A percentile compares a stretch with the other conserved stretches of the same genome.
Conservation (phyloP, 2,329 filamentous ascomycete species). For the Penicillium expansum region DNA sequence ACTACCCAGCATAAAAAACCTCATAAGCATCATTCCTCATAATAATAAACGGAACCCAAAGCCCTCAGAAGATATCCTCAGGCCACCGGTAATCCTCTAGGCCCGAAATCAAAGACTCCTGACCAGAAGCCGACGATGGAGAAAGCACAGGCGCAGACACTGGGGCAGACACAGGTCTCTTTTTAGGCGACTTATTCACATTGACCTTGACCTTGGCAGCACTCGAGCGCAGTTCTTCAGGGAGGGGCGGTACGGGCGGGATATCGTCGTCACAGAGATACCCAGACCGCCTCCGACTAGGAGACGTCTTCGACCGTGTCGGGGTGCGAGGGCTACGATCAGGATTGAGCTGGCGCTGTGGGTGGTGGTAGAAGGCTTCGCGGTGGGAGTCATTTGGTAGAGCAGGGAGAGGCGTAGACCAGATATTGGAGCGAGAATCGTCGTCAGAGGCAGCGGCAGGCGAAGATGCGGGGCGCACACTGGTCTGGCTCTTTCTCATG, state of each 20-base stretch:
- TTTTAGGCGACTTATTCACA: constrained; percentile 24
- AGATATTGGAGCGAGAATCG: constrained; percentile 2
- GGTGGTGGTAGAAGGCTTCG: constrained; percentile 21
- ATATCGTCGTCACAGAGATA: constrained; percentile 31
- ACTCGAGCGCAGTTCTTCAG: constrained; percentile 32
- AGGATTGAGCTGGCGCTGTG: constrained; percentile 22
- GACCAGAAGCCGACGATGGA: constrained; percentile 3
- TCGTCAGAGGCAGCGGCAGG: neutral
- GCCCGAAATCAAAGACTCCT: constrained; percentile 8
- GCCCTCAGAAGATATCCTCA: constrained; percentile 42
- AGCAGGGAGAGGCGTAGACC: constrained; percentile 14
- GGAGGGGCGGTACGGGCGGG: constrained; percentile 42
- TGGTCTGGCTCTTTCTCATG: constrained; percentile 23
- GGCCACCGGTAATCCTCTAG: constrained; percentile 43
- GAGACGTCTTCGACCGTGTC: constrained; percentile 16
- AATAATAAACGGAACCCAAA: neutral
- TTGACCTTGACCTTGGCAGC: constrained; percentile 29
- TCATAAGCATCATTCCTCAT: neutral
- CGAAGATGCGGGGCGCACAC: constrained; percentile 14
- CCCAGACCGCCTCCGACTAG: constrained; percentile 12
- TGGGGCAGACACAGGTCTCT: constrained; percentile 13
- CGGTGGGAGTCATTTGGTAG: constrained; percentile 9
- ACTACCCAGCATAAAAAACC: neutral
- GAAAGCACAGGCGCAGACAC: neutral
- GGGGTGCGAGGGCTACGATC: constrained; percentile 20